Base-by-base conservation (phyloP, 1,284 basidiomycete species). In the Schizophyllum commune region DNA sequence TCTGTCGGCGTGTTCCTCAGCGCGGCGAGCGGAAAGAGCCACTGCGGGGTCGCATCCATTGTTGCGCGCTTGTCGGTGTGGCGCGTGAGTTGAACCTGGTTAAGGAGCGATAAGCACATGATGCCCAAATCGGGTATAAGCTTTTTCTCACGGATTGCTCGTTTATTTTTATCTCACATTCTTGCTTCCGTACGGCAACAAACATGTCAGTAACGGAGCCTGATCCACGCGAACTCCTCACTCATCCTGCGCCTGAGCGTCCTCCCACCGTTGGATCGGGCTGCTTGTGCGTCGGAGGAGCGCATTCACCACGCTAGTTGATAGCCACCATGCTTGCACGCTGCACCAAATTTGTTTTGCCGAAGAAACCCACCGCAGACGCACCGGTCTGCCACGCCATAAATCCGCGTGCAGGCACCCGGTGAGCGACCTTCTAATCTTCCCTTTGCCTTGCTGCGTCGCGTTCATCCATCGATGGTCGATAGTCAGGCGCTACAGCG, bases 21-120 rank as follows among this genome's bases (percentile, higher is more conserved):
- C 6, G 83, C 78, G 58, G 80, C 77, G 32, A 85, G 65, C 51
- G 86, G 78, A 68, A 92, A 91, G 2, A 89, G 70, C 89, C 89
- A 92, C 72, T 92, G 89, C 20, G 78, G 74, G 62, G 65, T 66
- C 13, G 13, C 39, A 9, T 47, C 39, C 39, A 47, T 47, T 11
- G 39, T 47, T 47, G 9, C 13, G 13, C 9, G 9, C 39, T 11
- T 47, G 39, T 11, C 39, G 39, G 17, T 17, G 39, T 17, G 13
- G 9, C 9, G 39, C 39, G 39, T 11, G 39, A 47, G 39, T 47
- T 47, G 39, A 47, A 47, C 39, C 17, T 47, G 39, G 17, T 11
- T 4, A 47, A 47, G 17, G 39, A 47, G 39, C 17, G 39, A 47
- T 47, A 47, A 47, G 39, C 13, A 17, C 13, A 17, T 11, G 13